These are phyloP conservation scores for Arthromyces matolae DNA, from an alignment of 768 basidiomycete species.

Conservation along the genomic window DNA sequence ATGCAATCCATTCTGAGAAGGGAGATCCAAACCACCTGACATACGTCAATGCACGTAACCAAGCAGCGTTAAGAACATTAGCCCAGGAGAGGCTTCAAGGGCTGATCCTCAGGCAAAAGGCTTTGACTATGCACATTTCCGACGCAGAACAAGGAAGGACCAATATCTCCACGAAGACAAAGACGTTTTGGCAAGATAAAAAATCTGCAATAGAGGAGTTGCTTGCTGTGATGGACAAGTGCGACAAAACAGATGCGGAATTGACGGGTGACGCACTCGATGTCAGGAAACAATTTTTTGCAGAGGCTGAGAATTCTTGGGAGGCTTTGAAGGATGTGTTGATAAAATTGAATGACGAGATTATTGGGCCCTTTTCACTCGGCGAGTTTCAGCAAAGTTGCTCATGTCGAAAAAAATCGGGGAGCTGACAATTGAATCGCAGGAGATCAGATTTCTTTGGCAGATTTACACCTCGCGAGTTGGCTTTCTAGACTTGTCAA, in stretches of 20 bases:
- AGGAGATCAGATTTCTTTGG: conserved; percentile 83
- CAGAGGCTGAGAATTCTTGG: conserved; percentile 50
- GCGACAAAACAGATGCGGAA: conserved; percentile 35
- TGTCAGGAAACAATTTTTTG: conserved; percentile 48
- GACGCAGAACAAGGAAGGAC: conserved; percentile 47
- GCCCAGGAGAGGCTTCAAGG: conserved; percentile 38
- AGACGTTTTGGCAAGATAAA: conserved; percentile 58
- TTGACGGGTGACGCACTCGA: conserved; percentile 37
- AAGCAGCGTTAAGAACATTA: conserved; percentile 45
- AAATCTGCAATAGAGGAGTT: conserved; percentile 40
- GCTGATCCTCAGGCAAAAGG: conserved; percentile 45
- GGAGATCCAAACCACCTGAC: conserved; percentile 61
- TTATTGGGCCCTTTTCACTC: conserved; percentile 60
- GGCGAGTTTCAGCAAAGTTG: conserved; percentile 39
- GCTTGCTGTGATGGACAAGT: conserved; percentile 43
- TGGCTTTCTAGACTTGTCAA: conserved; percentile 65
- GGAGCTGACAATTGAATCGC: background rate
- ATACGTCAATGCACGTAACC: conserved; percentile 57
- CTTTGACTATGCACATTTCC: conserved; percentile 45
- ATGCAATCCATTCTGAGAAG: conserved; percentile 57
- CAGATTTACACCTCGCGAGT: conserved; percentile 75
- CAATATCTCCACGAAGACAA: conserved; percentile 59
- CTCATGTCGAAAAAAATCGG: conserved; percentile 44
- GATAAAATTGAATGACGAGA: conserved; percentile 47
- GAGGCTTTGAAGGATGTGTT: conserved; percentile 46